Evolutionary conservation across 2,329 filamentous ascomycete genomes (phyloP).

Genomic region (Penicillium sp.): DNA sequence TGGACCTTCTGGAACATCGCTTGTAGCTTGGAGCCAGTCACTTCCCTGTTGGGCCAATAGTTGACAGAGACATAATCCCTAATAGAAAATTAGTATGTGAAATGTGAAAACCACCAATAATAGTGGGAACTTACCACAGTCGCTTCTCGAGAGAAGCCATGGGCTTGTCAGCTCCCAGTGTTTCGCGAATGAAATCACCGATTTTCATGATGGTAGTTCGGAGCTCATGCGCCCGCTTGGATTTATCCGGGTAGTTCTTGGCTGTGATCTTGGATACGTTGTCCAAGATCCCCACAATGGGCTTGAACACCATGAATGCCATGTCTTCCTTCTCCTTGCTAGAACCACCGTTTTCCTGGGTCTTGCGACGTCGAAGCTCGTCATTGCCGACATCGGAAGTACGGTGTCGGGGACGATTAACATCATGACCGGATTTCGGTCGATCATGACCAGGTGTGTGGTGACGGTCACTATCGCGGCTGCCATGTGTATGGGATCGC

Average conservation of each 20-base stretch:
- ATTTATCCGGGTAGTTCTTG: conserved; percentile 45
- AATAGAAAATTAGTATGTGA: conserved; percentile 20
- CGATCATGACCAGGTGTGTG: conserved; percentile 45
- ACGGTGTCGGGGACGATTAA: conserved; percentile 34
- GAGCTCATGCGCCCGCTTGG: conserved; percentile 45
- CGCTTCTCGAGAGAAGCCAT: conserved; percentile 43
- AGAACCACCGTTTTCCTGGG: conserved; percentile 38
- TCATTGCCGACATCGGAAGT: conserved; percentile 36
- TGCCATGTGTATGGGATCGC: conserved; percentile 42
- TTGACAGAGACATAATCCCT: conserved; percentile 48
- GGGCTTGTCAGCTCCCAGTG: conserved; percentile 40
- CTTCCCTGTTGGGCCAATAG: conserved; percentile 50
- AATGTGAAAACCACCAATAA: not conserved
- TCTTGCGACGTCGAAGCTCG: conserved; percentile 36
- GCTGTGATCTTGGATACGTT: conserved; percentile 49
- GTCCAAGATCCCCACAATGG: conserved; percentile 45
- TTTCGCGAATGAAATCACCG: conserved; percentile 47
- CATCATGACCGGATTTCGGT: conserved; percentile 34
- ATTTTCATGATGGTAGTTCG: conserved; percentile 46
- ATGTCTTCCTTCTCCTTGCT: conserved; percentile 35
- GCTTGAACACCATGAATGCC: conserved; percentile 47
- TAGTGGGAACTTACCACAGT: conserved; percentile 41
- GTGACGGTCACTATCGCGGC: conserved; percentile 46
- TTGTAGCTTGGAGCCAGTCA: conserved; percentile 36
- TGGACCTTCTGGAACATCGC: conserved; percentile 41